These are phyloP conservation scores for Pichia sp. DNA, from an alignment of 1,139 yeast species.

Conservation along the genomic window DNA sequence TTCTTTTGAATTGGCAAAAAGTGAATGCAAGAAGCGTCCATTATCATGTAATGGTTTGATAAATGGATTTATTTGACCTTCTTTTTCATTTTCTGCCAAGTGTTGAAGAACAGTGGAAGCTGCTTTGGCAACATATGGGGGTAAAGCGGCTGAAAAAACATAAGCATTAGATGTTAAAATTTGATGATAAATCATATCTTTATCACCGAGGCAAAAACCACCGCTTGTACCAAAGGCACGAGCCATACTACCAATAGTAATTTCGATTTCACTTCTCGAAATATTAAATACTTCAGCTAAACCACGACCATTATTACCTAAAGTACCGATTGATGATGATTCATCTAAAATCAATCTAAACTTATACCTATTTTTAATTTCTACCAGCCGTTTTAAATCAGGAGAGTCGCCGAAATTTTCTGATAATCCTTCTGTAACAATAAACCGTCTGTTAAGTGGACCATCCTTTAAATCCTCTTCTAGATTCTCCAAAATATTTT, in stretches of 20 bases:
- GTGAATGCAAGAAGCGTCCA: slow-evolving; percentile 31
- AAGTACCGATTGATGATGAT: slow-evolving; percentile 73
- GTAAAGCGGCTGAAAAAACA: slow-evolving; percentile 90
- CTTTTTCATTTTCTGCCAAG: slow-evolving; percentile 30
- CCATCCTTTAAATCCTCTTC: slow-evolving; percentile 58
- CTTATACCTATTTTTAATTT: slow-evolving; percentile 72
- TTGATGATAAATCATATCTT: slow-evolving; percentile 85
- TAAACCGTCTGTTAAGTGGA: slow-evolving; percentile 80
- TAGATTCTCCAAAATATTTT: slow-evolving; percentile 56
- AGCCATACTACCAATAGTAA: slow-evolving; percentile 85
- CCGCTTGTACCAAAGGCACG: slow-evolving; percentile 84
- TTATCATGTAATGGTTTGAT: slow-evolving; percentile 29
- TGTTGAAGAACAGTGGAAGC: slow-evolving; percentile 53
- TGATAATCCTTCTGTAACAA: slow-evolving; percentile 85
- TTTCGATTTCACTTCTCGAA: slow-evolving; percentile 65
- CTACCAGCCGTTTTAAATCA: slow-evolving; percentile 60
- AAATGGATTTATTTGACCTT: slow-evolving; percentile 20
- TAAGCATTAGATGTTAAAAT: slow-evolving; percentile 84
- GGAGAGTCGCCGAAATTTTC: slow-evolving; percentile 79
- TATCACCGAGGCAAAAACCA: slow-evolving; percentile 86
- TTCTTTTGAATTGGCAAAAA: slow-evolving; percentile 31
- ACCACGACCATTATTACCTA: slow-evolving; percentile 86
- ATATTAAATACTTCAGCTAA: slow-evolving; percentile 62
- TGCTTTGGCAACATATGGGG: slow-evolving; percentile 83
- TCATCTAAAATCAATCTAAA: slow-evolving; percentile 86